Evolutionary conservation across 2,329 filamentous ascomycete genomes (phyloP), one percentile per base, ranked within the genome.

Genomic region (Colletotrichum sojae): DNA sequence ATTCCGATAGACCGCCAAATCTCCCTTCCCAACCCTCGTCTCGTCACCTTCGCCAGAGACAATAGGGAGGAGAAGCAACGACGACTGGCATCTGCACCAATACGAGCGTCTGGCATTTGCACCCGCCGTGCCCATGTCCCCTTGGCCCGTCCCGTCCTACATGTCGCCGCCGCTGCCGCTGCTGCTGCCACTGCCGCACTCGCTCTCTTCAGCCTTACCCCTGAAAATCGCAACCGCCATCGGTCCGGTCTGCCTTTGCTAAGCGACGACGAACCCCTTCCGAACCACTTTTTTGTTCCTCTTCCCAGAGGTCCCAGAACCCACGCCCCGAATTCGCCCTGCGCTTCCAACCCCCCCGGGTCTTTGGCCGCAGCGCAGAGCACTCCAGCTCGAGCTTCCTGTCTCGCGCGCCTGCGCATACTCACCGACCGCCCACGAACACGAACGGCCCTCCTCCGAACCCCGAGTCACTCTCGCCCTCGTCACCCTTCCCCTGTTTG

Each of bases 141-240:
- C 55, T 63, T 67, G 49, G 62, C 49, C 67, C 51, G 46, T 69
- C 62, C 55, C 60, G 67, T 46, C 45, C 56, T 69, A 67, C 62
- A 69, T 69, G 67, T 66, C 63, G 63, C 66, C 66, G 49, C 67
- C 51, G 46, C 31, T 52, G 48, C 40, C 48, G 56, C 64, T 22
- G 52, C 51, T 31, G 64, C 52, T 57, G 65, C 60, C 36, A 36
- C 39, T 54, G 40, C 52, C 36, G 58, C 39, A 22, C 49, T 48
- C 45, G 46, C 48, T 43, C 46, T 70, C 45, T 62, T 57, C 63
- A 70, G 67, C 67, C 67, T 68, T 68, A 70, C 67, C 67, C 67
- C 67, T 68, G 67, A 70, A 68, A 70, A 68, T 59, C 53, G 57
- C 53, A 68, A 58, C 48, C 63, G 57, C 67, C 58, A 60, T 46